phyloP scores from a whole-genome alignment of 1,139 yeast species.

The Blastobotrys indianensis region DNA sequence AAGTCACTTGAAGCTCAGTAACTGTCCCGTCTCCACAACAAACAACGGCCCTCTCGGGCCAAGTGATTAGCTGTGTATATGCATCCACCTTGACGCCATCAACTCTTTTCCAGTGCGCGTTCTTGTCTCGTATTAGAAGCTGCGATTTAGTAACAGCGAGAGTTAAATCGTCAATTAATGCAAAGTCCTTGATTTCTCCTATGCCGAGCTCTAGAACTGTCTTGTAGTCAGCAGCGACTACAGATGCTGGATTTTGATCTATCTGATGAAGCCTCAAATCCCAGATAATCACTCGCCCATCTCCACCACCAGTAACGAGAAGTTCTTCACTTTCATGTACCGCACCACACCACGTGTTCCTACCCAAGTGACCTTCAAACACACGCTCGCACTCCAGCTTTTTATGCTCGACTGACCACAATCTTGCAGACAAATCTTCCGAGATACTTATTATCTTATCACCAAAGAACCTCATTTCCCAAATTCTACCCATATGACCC shows the following conservation, averaged over 20 bases:
- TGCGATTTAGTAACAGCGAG: constrained; percentile 59
- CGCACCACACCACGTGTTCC: constrained; percentile 84
- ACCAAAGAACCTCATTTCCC: constrained; percentile 62
- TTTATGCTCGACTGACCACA: constrained; percentile 48
- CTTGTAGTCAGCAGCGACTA: too few species aligned
- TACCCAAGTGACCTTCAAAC: constrained; percentile 69
- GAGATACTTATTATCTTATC: constrained; percentile 57
- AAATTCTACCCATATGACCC: constrained; percentile 95
- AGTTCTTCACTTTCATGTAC: constrained; percentile 42
- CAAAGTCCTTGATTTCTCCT: constrained; percentile 51
- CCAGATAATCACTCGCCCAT: constrained; percentile 67
- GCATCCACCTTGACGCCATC: constrained; percentile 38
- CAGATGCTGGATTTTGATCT: constrained; percentile 2
- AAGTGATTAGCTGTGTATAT: constrained; percentile 49
- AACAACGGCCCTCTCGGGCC: constrained; percentile 38
- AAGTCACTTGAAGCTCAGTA: constrained; percentile 37
- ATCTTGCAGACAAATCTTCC: constrained; percentile 84
- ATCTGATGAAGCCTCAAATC: constrained; percentile 39
- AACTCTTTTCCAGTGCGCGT: constrained; percentile 34
- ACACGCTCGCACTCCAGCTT: constrained; percentile 42
- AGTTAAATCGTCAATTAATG: constrained; percentile 38
- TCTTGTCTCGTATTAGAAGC: constrained; percentile 31
- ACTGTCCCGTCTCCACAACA: constrained; percentile 50
- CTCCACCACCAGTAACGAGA: constrained; percentile 77
- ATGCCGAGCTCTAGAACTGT: too few species aligned